These are phyloP conservation scores for Pseudocercospora eumusae DNA, from an alignment of 2,329 filamentous ascomycete genomes.

Conservation along the genomic window DNA sequence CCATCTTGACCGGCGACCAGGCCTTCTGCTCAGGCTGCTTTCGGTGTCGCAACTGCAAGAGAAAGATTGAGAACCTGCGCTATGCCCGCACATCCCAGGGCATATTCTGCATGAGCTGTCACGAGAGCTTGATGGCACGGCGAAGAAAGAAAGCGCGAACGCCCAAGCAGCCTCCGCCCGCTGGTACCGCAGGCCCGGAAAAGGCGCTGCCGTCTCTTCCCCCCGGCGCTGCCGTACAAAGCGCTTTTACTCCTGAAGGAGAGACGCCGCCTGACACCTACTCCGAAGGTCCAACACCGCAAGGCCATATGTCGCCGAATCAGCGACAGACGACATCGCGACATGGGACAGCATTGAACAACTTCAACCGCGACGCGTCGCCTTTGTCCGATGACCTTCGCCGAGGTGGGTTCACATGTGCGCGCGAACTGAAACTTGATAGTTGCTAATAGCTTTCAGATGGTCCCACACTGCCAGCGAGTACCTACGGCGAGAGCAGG, in stretches of 20 bases:
- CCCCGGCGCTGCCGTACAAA: conserved; percentile 67
- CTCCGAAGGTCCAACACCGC: conserved; percentile 68
- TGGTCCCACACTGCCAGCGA: conserved; percentile 69
- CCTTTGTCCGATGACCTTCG: conserved; percentile 40
- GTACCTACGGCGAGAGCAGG: conserved; percentile 75
- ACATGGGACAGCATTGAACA: conserved; percentile 33
- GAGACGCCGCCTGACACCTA: conserved; percentile 60
- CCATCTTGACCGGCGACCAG: conserved; percentile 95
- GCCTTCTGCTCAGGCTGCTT: conserved; percentile 98
- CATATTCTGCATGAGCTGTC: conserved; percentile 99
- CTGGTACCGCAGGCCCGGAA: conserved; percentile 51
- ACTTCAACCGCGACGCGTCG: conserved; percentile 39
- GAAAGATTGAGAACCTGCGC: conserved; percentile 95
- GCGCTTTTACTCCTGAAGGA: conserved; percentile 59
- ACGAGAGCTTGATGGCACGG: conserved; percentile 93
- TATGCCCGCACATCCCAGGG: conserved; percentile 97
- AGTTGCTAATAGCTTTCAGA: conserved; percentile 44
- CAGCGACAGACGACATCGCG: conserved; percentile 31
- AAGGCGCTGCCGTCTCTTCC: conserved; percentile 92
- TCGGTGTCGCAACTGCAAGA: conserved; percentile 95
- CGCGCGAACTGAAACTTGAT: conserved; percentile 31
- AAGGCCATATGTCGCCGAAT: conserved; percentile 56
- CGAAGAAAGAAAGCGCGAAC: conserved; percentile 79
- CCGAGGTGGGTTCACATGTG: conserved; percentile 36
- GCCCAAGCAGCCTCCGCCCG: conserved; percentile 57